Evolutionary conservation across 345 rosid species (phyloP).

Genomic region (Dipteronia sinensis): DNA sequence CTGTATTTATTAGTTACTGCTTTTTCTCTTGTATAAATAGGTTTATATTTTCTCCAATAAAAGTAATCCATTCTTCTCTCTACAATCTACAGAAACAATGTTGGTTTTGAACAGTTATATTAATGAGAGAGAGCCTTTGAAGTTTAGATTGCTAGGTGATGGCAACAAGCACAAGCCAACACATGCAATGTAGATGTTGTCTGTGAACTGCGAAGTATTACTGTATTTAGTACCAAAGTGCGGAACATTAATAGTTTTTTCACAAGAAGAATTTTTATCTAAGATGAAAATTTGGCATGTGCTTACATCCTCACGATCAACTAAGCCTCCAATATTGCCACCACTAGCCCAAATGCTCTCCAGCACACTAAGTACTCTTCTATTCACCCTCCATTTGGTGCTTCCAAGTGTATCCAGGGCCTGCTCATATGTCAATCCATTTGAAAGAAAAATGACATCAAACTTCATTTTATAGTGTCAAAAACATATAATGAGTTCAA

Average conservation of each 20-base stretch:
- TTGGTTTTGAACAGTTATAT: conserved; percentile 5
- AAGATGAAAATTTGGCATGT: conserved; percentile 14
- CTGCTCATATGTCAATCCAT: conserved; percentile 35
- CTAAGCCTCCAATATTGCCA: conserved; percentile 83
- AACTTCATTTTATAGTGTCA: conserved; percentile 11
- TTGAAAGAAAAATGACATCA: neutral
- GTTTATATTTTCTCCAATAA: too few relatives aligned
- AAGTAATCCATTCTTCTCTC: too few relatives aligned
- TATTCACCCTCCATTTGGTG: conserved; percentile 95
- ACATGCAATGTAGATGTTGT: conserved; percentile 5
- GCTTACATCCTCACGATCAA: conserved; percentile 89
- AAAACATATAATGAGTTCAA: conserved; percentile 6
- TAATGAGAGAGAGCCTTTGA: neutral
- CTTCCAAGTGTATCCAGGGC: conserved; percentile 96
- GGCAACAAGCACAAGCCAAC: neutral
- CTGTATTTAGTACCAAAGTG: neutral
- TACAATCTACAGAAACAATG: neutral
- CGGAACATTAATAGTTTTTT: conserved; percentile 4
- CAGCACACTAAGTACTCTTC: conserved; percentile 66
- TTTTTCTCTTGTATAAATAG: too few relatives aligned
- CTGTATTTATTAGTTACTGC: too few relatives aligned
- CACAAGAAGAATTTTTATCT: conserved; percentile 6
- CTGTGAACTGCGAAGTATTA: neutral
- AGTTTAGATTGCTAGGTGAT: neutral
- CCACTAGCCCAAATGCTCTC: conserved; percentile 92